Base-by-base conservation (phyloP, 805 yeast genomes). In the Kazachstania viticola region DNA sequence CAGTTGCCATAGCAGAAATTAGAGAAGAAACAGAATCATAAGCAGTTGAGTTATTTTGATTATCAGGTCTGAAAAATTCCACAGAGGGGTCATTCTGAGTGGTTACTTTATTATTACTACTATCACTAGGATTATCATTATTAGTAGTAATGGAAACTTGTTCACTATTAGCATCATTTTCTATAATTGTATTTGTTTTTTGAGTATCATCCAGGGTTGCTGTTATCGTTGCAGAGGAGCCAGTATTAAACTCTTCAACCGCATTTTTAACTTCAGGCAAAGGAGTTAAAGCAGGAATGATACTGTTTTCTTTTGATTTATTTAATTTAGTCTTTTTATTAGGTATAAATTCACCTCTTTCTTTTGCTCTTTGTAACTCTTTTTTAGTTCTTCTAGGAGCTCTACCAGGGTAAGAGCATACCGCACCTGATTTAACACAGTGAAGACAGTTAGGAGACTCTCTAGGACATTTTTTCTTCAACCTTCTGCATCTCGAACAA, bases 401-500 rank as follows among this genome's bases (percentile, higher is more conserved):
- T 33, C 65, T 53, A 3, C 67, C 65, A 3, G 65, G 62, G 40
- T 69, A 68, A 25, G 50, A 52, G 42, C 75, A 69, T 5, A 16
- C 25, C 2, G 28, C 27, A 6, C 51, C 49, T 6, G 64, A 60
- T 34, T 53, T 61, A 9, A 27, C 29, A 39, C 75, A 70, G 39
- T 64, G 66, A 9, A 39, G 34, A 40, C 75, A 70, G 13, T 41
- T 48, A 0, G 74, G 73, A 1, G 47, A 33, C 15, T 62, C 54
- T 39, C 66, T 62, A 1, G 67, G 54, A 42, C 75, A 70, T 39
- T 62, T 65, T 48, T 69, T 69, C 48, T 69, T 70, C 24, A 67
- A 46, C 30, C 60, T 50, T 31, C 74, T 54, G 42, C 75, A 70
- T 25, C 72, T 44, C 13, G 60, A 46, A 43, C 75, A 69, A 1